Percentiles rank a stretch among this genome's conserved stretches.
Conservation (phyloP, 306 rosid species). For the Betula pendula region DNA sequence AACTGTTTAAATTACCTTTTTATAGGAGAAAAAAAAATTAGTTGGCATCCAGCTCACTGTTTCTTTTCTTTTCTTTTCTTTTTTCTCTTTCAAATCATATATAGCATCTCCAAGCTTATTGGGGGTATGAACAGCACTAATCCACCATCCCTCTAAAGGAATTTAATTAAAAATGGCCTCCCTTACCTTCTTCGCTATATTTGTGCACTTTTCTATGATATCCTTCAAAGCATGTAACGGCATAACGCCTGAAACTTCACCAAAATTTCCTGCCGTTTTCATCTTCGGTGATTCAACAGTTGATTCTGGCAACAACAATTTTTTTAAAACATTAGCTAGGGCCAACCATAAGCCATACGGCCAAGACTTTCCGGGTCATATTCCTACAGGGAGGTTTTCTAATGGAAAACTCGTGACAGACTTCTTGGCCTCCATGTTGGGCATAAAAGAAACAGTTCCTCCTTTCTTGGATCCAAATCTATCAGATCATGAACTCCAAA, state of each 20-base stretch:
- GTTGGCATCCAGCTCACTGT: too few relatives aligned
- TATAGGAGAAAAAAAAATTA: too few relatives aligned
- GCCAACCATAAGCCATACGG: conserved; percentile 65
- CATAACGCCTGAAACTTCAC: conserved; percentile 15
- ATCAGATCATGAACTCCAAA: conserved; percentile 41
- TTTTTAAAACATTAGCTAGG: conserved; percentile 37
- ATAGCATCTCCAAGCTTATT: too few relatives aligned
- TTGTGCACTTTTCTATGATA: too few relatives aligned
- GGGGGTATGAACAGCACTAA: too few relatives aligned
- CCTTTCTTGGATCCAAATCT: conserved; percentile 50
- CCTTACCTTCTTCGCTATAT: too few relatives aligned
- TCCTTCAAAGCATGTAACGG: conserved; percentile 5
- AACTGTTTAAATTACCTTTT: too few relatives aligned
- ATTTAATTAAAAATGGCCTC: too few relatives aligned
- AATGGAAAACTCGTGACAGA: conserved; percentile 65
- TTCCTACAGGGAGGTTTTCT: conserved; percentile 60
- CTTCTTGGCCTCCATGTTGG: conserved; percentile 44
- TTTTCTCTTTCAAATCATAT: too few relatives aligned
- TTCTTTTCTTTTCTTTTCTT: too few relatives aligned
- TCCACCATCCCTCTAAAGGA: too few relatives aligned
- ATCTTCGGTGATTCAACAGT: conserved; percentile 66
- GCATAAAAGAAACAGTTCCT: conserved; percentile 57
- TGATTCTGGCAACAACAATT: conserved; percentile 69
- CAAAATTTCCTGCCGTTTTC: conserved; percentile 51
- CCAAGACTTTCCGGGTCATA: conserved; percentile 50